phyloP scores from a whole-genome alignment of 352 stramenopile genomes.

The Globisporangium solare region DNA sequence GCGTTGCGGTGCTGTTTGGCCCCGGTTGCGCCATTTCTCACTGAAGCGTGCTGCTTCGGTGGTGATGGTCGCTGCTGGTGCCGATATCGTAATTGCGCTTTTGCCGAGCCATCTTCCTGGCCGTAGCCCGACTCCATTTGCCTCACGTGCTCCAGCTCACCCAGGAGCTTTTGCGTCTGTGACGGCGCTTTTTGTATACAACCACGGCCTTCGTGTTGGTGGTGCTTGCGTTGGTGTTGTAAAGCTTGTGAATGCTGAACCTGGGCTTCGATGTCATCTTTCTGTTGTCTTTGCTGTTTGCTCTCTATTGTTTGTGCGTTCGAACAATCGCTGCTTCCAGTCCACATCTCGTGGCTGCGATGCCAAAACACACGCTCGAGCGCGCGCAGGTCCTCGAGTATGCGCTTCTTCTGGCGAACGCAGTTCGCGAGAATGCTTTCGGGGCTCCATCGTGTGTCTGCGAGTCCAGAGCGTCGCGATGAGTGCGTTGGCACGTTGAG shows the following conservation, averaged over 20 bases:
- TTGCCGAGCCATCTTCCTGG: not conserved
- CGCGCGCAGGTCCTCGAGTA: constrained; percentile 26
- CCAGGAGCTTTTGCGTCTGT: constrained; percentile 8
- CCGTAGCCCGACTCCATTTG: constrained; percentile 8
- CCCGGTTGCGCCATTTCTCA: not conserved
- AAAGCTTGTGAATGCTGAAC: not conserved
- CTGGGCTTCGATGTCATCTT: too few species aligned
- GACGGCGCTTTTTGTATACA: not conserved
- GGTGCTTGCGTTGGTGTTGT: not conserved
- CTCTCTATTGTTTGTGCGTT: not conserved
- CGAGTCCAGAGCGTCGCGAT: not conserved
- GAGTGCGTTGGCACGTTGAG: too few species aligned
- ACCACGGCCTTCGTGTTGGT: not conserved
- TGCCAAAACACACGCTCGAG: constrained; percentile 33
- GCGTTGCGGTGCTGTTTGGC: not conserved
- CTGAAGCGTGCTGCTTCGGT: too few species aligned
- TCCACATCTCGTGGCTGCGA: constrained; percentile 22
- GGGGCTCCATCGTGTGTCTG: not conserved
- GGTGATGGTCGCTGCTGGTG: not conserved
- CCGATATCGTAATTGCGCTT: constrained; percentile 4
- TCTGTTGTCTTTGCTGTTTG: not conserved
- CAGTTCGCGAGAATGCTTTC: constrained; percentile 30
- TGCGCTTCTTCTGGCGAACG: constrained; percentile 22
- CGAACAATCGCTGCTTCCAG: not conserved
- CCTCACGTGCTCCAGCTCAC: constrained; percentile 11